phyloP scores from a whole-genome alignment of 495 filamentous ascomycete genomes.

The Penicillium samsonianum region DNA sequence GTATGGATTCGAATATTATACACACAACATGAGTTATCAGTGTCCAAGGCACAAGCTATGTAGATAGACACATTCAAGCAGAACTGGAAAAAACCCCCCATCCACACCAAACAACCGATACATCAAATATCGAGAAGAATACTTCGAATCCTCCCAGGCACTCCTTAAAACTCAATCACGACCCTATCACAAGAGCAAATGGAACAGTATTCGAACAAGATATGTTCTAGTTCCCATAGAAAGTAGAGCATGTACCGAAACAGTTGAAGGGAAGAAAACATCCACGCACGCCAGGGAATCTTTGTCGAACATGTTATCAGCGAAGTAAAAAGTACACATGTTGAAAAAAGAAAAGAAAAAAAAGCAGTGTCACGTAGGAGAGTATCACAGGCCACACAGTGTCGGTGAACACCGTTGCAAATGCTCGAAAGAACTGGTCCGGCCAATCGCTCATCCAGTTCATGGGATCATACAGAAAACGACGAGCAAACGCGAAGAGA shows the following conservation, averaged over 20 bases:
- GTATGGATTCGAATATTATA: slow-evolving; percentile 17
- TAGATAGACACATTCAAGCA: not conserved
- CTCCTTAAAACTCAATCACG: not conserved
- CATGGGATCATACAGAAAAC: slow-evolving; percentile 41
- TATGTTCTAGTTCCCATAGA: not conserved
- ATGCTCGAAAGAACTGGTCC: slow-evolving; percentile 42
- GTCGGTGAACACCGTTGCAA: slow-evolving; percentile 43
- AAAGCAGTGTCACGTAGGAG: slow-evolving; percentile 33
- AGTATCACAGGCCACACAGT: slow-evolving; percentile 42
- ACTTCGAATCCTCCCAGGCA: not conserved
- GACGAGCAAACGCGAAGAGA: slow-evolving; percentile 26
- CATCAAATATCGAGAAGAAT: not conserved
- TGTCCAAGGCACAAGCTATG: not conserved
- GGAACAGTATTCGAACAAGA: not conserved
- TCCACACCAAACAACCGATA: not conserved
- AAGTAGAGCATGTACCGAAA: slow-evolving; percentile 14
- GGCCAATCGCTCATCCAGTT: slow-evolving; percentile 48
- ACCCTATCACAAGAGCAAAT: not conserved
- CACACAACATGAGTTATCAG: slow-evolving; percentile 11
- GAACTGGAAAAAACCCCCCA: not conserved
- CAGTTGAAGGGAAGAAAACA: slow-evolving; percentile 19
- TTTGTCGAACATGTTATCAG: slow-evolving; percentile 30
- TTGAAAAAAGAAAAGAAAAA: slow-evolving; percentile 22
- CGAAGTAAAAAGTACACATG: slow-evolving; percentile 33
- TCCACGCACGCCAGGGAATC: slow-evolving; percentile 33